Evolutionary conservation across 805 yeast genomes (phyloP), one percentile per base, ranked within the genome.

Genomic region (Lachancea thermotolerans): DNA sequence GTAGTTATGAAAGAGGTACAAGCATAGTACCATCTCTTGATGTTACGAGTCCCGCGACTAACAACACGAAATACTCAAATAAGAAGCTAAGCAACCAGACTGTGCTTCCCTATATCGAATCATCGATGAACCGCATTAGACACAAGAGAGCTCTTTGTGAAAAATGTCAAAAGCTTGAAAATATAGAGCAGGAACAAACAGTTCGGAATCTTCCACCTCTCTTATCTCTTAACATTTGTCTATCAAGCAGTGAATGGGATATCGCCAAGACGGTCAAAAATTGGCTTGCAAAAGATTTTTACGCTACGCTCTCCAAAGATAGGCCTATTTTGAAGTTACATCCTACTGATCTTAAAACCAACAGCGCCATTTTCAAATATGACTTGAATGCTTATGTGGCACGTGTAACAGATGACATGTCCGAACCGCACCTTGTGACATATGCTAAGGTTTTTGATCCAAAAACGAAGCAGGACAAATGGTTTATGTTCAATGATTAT

Each of bases 401-500:
- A 35, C 82, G 81, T 55, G 75, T 85, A 5, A 70, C 71, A 2
- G 77, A 73, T n/a, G 71, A 70, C 36, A 76, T 75, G 43, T 75
- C 75, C 35, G 78, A 78, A 3, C 66, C 68, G 18, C 80, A 78
- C 55, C 60, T 82, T 42, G 83, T 85, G 0, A 74, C 89, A 0
- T 76, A 75, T 52, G 72, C 76, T 2, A 73, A 73, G 49, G 66
- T 78, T 3, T 68, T 64, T 12, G 72, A 72, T 39, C 50, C 53
- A 4, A 32, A 52, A 9, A 50, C 56, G 9, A 57, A 58, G 2
- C 47, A 44, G 10, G 66, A 63, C 42, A 61, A 61, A 28, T 93
- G 99, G 99, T 79, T 74, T 57, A 62, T 93, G 58, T 88, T 93
- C 62, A 93, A 93, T 59, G 98, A 93, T 63, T 93, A 91, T 64